Evolutionary conservation across 1,139 yeast genomes (phyloP), one percentile per base, ranked within the genome.

Genomic region (Hansenula sp.): DNA sequence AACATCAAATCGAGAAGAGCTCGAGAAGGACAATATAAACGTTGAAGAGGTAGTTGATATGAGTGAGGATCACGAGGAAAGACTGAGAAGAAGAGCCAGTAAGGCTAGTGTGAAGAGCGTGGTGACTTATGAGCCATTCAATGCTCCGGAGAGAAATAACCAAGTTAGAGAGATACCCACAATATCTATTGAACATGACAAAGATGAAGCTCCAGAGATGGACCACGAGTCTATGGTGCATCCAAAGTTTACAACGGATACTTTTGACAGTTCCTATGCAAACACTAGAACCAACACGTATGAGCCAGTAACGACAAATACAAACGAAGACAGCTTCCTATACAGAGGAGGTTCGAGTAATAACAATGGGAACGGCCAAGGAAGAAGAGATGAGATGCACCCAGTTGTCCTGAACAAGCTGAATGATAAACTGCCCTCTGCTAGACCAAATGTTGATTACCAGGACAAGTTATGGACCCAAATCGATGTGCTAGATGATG

Each of bases 401-500:
- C 4, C n/a, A 3, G 18, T 36, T 13, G 25, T 42, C 10, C 46
- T 44, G 4, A 40, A 47, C 31, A 33, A 43, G 28, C 36, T 46
- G 17, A 33, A 19, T 12, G 84, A 78, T 54, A 66, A 65, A 43
- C 60, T 76, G 10, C 75, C 77, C 18, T 66, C 75, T 9, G 70
- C 77, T 1, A 64, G 68, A 38, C 82, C 85, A 6, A 68, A 70
- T 44, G 77, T 75, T 13, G 75, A 82, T 36, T 70, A 75, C 48
- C 89, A 82, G 67, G 96, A 88, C 62, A 74, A 78, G 55, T 67
- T 88, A 41, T 90, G 96, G 96, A 83, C 94, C 3, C 95, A 89
- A 57, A 83, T 90, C 40, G 96, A 87, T 57, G 87, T 87, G 1
- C 70, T 91, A 48, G 93, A 88, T 53, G 96, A 88, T 53, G 95